Evolutionary conservation across 495 filamentous ascomycete genomes (phyloP).

Genomic region (Penicillium roqueforti): DNA sequence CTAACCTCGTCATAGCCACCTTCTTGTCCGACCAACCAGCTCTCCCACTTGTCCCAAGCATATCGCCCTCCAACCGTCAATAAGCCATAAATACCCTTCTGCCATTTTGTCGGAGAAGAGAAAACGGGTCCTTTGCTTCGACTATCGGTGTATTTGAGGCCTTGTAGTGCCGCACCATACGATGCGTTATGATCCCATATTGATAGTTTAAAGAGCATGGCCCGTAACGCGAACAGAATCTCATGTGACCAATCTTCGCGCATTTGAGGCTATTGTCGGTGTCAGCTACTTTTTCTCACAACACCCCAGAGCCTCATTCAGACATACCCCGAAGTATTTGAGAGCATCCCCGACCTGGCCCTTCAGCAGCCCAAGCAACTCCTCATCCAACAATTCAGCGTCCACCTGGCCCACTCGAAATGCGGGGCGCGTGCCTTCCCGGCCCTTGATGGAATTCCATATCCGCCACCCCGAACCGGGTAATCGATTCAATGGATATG

Average conservation of each 20-base stretch:
- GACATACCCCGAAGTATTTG: constrained; percentile 70
- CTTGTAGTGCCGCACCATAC: constrained; percentile 90
- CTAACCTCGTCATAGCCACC: constrained; percentile 61
- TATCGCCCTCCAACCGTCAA: constrained; percentile 86
- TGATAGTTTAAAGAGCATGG: constrained; percentile 85
- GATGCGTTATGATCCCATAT: constrained; percentile 96
- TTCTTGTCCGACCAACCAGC: constrained; percentile 71
- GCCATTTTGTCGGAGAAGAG: constrained; percentile 62
- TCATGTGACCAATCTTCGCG: constrained; percentile 83
- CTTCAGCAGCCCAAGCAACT: constrained; percentile 79
- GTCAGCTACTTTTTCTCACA: not conserved
- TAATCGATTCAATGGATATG: constrained; percentile 59
- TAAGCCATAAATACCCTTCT: constrained; percentile 80
- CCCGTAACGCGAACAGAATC: constrained; percentile 71
- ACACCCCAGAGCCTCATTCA: not conserved
- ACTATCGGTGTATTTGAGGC: constrained; percentile 84
- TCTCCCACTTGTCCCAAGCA: constrained; percentile 84
- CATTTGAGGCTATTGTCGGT: constrained; percentile 46
- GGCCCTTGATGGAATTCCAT: constrained; percentile 69
- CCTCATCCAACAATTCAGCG: constrained; percentile 91
- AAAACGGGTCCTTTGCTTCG: constrained; percentile 58
- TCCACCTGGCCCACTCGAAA: constrained; percentile 97
- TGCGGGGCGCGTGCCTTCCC: constrained; percentile 74
- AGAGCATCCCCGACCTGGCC: constrained; percentile 84
- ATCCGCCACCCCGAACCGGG: constrained; percentile 52